Percentiles rank a stretch among this genome's conserved stretches.
phyloP scores from a whole-genome alignment of 2,329 filamentous ascomycete genomes.

The Talaromyces sp. region DNA sequence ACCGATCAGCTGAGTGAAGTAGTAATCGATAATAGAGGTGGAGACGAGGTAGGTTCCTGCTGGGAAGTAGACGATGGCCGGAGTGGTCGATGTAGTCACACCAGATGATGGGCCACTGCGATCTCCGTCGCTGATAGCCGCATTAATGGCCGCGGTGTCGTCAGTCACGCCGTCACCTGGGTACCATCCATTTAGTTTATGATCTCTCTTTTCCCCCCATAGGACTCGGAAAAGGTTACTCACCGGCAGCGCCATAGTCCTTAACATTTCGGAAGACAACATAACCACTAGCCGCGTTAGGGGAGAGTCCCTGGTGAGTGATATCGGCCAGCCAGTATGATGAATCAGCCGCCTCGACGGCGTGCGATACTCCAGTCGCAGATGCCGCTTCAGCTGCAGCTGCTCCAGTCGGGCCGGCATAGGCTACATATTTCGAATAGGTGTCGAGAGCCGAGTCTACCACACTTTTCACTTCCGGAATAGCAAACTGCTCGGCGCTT shows the following conservation, averaged over 20 bases:
- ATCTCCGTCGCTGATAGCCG: slow-evolving; percentile 41
- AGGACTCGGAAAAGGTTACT: neutral
- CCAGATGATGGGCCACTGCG: slow-evolving; percentile 41
- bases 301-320: slow-evolving; percentile 20
- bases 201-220: neutral
- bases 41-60: slow-evolving; percentile 57
- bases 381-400: slow-evolving; percentile 4
- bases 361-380: slow-evolving; percentile 3
- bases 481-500: slow-evolving; percentile 14
- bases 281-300: slow-evolving; percentile 8
- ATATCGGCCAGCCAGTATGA: slow-evolving; percentile 32
- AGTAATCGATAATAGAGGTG: slow-evolving; percentile 57
- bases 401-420: slow-evolving; percentile 14
- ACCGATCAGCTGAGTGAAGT: slow-evolving; percentile 60
- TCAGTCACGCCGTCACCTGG: slow-evolving; percentile 48
- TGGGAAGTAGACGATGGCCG: slow-evolving; percentile 56
- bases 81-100: slow-evolving; percentile 45
- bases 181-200: neutral
- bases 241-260: slow-evolving; percentile 30
- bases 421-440: slow-evolving; percentile 16
- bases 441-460: slow-evolving; percentile 15
- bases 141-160: slow-evolving; percentile 54
- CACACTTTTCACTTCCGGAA: slow-evolving; percentile 17
- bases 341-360: slow-evolving; percentile 15
- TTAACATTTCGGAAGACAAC: slow-evolving; percentile 14